Evolutionary conservation across 2,329 filamentous ascomycete species (phyloP).

Genomic region (Cercospora citrullina): DNA sequence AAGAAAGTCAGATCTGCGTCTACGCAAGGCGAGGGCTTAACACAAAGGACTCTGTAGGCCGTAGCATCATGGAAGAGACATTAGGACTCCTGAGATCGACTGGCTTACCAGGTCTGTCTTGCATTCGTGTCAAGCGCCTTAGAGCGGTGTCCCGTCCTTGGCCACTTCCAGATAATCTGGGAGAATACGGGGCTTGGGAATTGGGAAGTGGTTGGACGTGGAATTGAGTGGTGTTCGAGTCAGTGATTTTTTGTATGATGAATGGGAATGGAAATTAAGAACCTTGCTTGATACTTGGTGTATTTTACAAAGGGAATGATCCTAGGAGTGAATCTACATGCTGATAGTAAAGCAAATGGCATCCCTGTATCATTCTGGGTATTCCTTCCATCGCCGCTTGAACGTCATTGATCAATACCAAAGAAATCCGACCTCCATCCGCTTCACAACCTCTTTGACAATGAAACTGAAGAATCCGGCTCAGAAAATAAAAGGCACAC

Average conservation of each 20-base stretch:
- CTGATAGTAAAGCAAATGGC: not conserved
- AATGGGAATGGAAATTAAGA: not conserved
- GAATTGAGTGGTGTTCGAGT: not conserved
- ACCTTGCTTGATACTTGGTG: not conserved
- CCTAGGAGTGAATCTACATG: not conserved
- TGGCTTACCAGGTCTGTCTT: not conserved
- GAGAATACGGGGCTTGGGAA: not conserved
- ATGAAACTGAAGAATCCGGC: too few species aligned
- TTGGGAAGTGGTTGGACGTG: not conserved
- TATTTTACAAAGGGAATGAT: not conserved
- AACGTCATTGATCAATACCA: not conserved
- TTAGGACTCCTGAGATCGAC: not conserved
- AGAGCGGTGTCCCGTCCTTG: not conserved
- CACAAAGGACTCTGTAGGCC: not conserved
- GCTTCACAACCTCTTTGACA: not conserved
- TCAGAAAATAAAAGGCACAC: not conserved
- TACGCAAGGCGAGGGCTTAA: not conserved
- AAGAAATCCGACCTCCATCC: not conserved
- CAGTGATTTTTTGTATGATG: not conserved
- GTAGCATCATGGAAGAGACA: not conserved
- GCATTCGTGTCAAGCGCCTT: not conserved
- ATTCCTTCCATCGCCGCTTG: not conserved
- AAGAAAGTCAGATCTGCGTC: not conserved
- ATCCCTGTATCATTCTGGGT: not conserved
- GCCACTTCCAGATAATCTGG: not conserved